phyloP scores from a whole-genome alignment of 2,329 filamentous ascomycete genomes.

The Rugonectria rugulosa region DNA sequence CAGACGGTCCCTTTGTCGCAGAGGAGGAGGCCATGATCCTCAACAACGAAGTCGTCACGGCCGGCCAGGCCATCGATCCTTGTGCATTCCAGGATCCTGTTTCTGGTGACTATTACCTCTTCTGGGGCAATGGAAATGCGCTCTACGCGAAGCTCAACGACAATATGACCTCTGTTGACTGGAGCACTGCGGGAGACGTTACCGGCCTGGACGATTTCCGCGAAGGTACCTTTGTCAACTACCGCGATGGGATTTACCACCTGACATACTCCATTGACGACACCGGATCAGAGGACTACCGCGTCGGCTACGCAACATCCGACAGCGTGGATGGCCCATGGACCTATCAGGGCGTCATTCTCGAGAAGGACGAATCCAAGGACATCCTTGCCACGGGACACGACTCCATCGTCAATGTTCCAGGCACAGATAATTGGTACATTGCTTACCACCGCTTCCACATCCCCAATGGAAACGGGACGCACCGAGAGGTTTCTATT shows the following conservation, averaged over 20 bases:
- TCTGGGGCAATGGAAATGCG: constrained; percentile 62
- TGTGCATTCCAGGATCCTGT: constrained; percentile 66
- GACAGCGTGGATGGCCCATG: constrained; percentile 49
- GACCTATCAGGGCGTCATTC: constrained; percentile 53
- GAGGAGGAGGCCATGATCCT: constrained; percentile 60
- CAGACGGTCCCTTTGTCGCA: constrained; percentile 67
- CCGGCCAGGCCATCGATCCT: constrained; percentile 63
- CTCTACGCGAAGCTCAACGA: constrained; percentile 52
- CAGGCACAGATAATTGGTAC: constrained; percentile 57
- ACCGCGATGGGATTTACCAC: constrained; percentile 55
- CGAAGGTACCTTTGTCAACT: constrained; percentile 51
- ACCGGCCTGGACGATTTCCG: constrained; percentile 51
- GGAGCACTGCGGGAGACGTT: constrained; percentile 43
- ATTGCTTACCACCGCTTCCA: constrained; percentile 58
- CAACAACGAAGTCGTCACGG: constrained; percentile 53
- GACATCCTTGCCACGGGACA: constrained; percentile 57
- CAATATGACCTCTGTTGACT: constrained; percentile 55
- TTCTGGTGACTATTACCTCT: constrained; percentile 65
- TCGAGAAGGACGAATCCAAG: constrained; percentile 50
- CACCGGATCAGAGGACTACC: constrained; percentile 54
- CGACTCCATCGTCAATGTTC: constrained; percentile 54
- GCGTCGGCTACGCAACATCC: constrained; percentile 55
- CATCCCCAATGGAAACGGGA: constrained; percentile 55
- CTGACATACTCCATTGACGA: constrained; percentile 58
- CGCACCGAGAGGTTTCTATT: constrained; percentile 52